phyloP scores from a whole-genome alignment of 805 yeast genomes.

The Komagataella pastoris region DNA sequence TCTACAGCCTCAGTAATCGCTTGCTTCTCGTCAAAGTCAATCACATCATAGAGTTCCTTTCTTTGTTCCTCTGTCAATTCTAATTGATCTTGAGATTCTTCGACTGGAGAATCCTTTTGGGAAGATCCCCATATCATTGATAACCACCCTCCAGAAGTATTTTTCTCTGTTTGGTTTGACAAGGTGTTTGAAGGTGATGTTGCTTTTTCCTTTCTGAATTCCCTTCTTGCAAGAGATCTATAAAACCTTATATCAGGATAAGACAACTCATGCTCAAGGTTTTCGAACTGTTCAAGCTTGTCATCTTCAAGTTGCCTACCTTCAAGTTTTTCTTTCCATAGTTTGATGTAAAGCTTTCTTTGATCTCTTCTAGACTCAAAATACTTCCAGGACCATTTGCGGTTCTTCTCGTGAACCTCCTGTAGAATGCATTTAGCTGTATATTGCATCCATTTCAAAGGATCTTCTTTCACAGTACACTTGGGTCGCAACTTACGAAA shows the following conservation, averaged over 20 bases:
- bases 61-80: constrained; percentile 76
- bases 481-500: constrained; percentile 63
- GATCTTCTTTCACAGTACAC: constrained; percentile 39
- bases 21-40: constrained; percentile 71
- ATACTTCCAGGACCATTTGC: constrained; percentile 82
- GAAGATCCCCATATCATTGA: constrained; percentile 53
- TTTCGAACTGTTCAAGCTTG: constrained; percentile 25
- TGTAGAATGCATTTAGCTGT: constrained; percentile 63
- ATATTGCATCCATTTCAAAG: constrained; percentile 71
- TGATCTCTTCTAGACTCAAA: constrained; percentile 61
- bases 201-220: constrained; percentile 43
- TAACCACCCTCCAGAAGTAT: constrained; percentile 41
- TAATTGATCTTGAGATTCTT: constrained; percentile 17
- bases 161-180: constrained; percentile 1
- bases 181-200: constrained; percentile 6
- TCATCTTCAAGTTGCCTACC: constrained; percentile 10
- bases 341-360: constrained; percentile 47
- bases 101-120: constrained; percentile 5
- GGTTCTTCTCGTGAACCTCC: constrained; percentile 72
- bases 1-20: constrained; percentile 38
- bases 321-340: constrained; percentile 56
- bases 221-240: constrained; percentile 64
- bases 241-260: constrained; percentile 80
- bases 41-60: constrained; percentile 83
- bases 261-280: constrained; percentile 44